Conservation (phyloP, 805 yeast genomes). For the Wickerhamiella occidentalis region DNA sequence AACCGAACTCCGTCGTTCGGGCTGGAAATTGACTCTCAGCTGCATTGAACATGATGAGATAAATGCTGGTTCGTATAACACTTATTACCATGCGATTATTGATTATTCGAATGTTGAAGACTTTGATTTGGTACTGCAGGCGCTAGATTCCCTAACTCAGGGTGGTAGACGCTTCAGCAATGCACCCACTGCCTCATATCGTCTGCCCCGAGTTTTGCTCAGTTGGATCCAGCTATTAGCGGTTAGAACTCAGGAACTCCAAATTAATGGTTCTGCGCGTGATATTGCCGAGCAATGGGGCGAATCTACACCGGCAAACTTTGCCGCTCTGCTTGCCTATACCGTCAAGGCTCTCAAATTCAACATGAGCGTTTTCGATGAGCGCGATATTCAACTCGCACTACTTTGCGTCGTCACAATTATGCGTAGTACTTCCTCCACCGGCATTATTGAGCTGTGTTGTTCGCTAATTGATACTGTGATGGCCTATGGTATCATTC, state of each 20-base stretch:
- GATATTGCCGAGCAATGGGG: conserved; percentile 25
- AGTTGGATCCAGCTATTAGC: conserved; percentile 30
- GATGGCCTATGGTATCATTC: conserved; percentile 37
- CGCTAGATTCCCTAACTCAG: conserved; percentile 38
- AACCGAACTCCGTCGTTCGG: conserved; percentile 35
- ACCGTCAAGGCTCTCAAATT: conserved; percentile 37
- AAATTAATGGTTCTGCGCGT: conserved; percentile 21
- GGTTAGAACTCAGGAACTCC: conserved; percentile 24
- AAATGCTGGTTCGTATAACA: conserved; percentile 37
- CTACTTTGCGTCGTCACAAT: conserved; percentile 30
- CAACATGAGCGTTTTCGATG: conserved; percentile 37
- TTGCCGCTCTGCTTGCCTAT: conserved; percentile 29
- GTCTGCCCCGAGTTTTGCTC: conserved; percentile 30
- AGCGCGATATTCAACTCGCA: conserved; percentile 28
- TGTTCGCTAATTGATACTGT: conserved; percentile 35
- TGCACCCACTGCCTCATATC: conserved; percentile 28
- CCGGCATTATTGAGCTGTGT: conserved; percentile 30
- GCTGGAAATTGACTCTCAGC: conserved; percentile 39
- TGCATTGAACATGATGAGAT: conserved; percentile 46
- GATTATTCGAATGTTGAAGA: conserved; percentile 40
- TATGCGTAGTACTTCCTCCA: conserved; percentile 32
- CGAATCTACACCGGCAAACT: conserved; percentile 21
- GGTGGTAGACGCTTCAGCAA: conserved; percentile 32
- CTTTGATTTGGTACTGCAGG: conserved; percentile 38
- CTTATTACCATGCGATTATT: conserved; percentile 50